A percentile compares a stretch with the other conserved stretches of the same genome.
Evolutionary conservation across 2,329 filamentous ascomycete species (phyloP).

Genomic region (Annulohypoxylon truncatum): DNA sequence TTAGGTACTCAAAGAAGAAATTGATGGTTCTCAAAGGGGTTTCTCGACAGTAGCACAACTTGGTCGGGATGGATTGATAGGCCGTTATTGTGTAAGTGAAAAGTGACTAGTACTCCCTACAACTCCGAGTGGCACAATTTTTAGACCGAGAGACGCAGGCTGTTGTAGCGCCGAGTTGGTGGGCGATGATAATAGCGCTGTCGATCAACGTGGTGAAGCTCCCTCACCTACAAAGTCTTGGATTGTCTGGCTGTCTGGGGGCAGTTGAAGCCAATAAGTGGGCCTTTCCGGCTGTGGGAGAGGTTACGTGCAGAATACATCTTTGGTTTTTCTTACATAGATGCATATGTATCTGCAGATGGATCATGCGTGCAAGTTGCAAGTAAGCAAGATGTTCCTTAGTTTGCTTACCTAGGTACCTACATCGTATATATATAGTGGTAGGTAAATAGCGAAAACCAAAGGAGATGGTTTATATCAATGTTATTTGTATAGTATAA

Average conservation of each 20-base stretch:
- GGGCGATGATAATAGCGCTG: constrained; percentile 23
- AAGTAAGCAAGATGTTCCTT: constrained; percentile 13
- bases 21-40: not conserved
- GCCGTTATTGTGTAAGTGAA: constrained; percentile 24
- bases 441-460: not conserved
- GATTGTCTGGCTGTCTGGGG: not conserved
- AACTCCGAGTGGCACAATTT: not conserved
- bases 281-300: constrained; percentile 8
- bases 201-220: constrained; percentile 31
- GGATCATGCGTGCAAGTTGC: constrained; percentile 29
- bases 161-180: constrained; percentile 16
- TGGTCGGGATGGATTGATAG: not conserved
- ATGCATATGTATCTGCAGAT: constrained; percentile 5
- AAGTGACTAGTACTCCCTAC: not conserved
- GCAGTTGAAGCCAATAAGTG: constrained; percentile 18
- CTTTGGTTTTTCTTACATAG: constrained; percentile 12
- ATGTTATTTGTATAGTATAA: constrained; percentile 15
- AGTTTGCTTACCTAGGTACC: not conserved
- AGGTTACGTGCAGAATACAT: constrained; percentile 18
- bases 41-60: constrained; percentile 5
- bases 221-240: constrained; percentile 10
- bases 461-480: constrained; percentile 24
- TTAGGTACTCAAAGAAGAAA: not conserved
- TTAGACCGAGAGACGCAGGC: constrained; percentile 19
- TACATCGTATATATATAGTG: not conserved